Evolutionary conservation across 2,329 filamentous ascomycete species (phyloP).

Genomic region (Colletotrichum kahawae): DNA sequence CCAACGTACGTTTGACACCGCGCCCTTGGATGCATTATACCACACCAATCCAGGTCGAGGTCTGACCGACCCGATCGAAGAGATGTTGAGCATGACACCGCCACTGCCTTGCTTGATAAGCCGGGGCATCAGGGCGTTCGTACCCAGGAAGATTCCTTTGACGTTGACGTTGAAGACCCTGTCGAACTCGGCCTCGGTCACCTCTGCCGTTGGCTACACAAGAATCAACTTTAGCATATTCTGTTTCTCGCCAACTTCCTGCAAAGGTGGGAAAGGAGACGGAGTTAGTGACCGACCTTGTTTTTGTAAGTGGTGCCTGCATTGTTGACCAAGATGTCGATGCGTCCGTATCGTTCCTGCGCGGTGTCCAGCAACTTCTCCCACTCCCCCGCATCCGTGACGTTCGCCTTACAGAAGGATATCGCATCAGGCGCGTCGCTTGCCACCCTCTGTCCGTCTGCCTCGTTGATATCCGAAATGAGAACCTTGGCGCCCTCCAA

Average conservation of each 20-base stretch:
- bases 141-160: conserved; percentile 67
- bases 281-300: conserved; percentile 36
- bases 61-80: conserved; percentile 72
- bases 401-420: conserved; percentile 50
- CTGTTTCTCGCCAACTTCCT: neutral
- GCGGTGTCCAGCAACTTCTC: conserved; percentile 49
- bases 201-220: conserved; percentile 57
- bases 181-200: conserved; percentile 71
- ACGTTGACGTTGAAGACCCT: conserved; percentile 72
- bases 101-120: conserved; percentile 71
- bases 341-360: conserved; percentile 49
- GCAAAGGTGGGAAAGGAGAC: too few relatives aligned
- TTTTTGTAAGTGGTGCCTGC: conserved; percentile 64
- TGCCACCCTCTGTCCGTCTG: conserved; percentile 54
- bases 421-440: conserved; percentile 25
- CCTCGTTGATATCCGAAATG: conserved; percentile 64
- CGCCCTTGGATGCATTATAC: conserved; percentile 74
- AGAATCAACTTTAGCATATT: neutral
- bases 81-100: conserved; percentile 77
- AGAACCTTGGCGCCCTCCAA: conserved; percentile 65
- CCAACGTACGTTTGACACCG: conserved; percentile 54
- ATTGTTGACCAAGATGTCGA: conserved; percentile 68
- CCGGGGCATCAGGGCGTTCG: conserved; percentile 43
- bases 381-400: conserved; percentile 60
- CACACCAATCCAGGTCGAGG: conserved; percentile 69